These are phyloP conservation scores for Flaveria robusta DNA, from an alignment of 129 eudicot species.

Conservation along the genomic window DNA sequence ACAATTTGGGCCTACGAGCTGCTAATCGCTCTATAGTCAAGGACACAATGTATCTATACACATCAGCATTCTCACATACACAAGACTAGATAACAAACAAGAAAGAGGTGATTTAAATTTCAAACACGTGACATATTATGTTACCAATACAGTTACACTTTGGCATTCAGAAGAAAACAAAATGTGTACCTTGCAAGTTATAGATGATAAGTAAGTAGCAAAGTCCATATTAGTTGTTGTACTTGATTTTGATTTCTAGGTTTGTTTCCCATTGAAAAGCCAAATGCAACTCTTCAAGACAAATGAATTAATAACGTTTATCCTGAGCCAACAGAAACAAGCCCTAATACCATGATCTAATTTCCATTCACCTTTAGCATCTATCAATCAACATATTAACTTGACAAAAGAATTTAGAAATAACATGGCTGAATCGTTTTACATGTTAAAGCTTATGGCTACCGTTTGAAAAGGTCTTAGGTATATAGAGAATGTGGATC, in stretches of 20 bases:
- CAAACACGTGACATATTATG: background rate
- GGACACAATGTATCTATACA: background rate
- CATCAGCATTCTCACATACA: background rate
- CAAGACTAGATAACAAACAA: background rate
- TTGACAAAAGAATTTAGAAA: background rate
- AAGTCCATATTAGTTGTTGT: background rate
- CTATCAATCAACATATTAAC: slow-evolving; percentile 4
- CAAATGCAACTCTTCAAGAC: slow-evolving; percentile 3
- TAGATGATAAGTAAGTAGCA: background rate
- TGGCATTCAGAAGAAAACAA: background rate
- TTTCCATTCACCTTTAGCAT: no score
- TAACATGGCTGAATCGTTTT: no score
- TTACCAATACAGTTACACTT: background rate
- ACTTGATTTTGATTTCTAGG: no score
- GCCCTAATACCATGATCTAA: background rate
- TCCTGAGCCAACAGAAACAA: slow-evolving; percentile 9
- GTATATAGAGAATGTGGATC: no score
- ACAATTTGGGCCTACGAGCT: no score
- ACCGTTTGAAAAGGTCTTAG: no score
- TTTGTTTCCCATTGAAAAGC: background rate
- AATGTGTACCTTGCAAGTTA: background rate
- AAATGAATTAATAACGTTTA: background rate
- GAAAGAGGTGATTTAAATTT: background rate
- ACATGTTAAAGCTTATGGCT: no score
- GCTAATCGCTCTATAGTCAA: no score